Evolutionary conservation across 2,329 filamentous ascomycete genomes (phyloP), one percentile per base, ranked within the genome.

Genomic region (Exophiala phaeomuriformis): DNA sequence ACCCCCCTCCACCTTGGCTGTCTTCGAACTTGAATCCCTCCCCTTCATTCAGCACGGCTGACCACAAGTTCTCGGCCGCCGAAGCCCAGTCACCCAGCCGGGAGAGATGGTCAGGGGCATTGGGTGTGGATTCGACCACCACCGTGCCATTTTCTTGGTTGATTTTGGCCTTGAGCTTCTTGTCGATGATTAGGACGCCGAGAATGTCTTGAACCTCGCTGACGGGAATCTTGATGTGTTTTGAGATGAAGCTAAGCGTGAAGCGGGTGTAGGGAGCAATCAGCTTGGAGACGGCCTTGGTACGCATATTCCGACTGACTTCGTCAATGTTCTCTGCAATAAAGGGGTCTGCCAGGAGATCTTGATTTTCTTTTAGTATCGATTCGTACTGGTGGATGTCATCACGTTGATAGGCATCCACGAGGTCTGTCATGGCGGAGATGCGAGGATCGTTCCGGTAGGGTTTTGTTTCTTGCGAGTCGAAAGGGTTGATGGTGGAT

Each of bases 301-400:
- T 97, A 51, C 93, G 87, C 86, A 98, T 95, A 70, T 93, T 96
- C 41, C 93, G 87, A 49, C 91, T 98, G 53, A 98, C 91, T 72
- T 98, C 93, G 70, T 97, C 93, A 63, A 98, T 98, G 68, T 98
- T 97, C 72, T 97, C 93, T 30, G 91, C 91, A 64, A 98, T 98
- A 73, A 97, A 98, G 0, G 88, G 84, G 68, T 98, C 93, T 8
- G 85, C 83, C 37, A 97, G 77, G 29, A 98, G 84, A 66, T 96
- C 93, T 65, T 84, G 85, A 73, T 96, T 94, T 65, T 84, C 84
- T 64, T 88, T 83, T 52, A 98, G 76, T 36, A 96, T 90, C 51
- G 81, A 83, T 71, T 96, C 89, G 71, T 98, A 98, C 62, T 81
- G 78, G 68, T 91, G 86, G 61, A 98, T 91, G 67, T 97, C 91